These are phyloP conservation scores for Eustoma russellianum DNA, from an alignment of 257 asterid genomes.

Conservation along the genomic window DNA sequence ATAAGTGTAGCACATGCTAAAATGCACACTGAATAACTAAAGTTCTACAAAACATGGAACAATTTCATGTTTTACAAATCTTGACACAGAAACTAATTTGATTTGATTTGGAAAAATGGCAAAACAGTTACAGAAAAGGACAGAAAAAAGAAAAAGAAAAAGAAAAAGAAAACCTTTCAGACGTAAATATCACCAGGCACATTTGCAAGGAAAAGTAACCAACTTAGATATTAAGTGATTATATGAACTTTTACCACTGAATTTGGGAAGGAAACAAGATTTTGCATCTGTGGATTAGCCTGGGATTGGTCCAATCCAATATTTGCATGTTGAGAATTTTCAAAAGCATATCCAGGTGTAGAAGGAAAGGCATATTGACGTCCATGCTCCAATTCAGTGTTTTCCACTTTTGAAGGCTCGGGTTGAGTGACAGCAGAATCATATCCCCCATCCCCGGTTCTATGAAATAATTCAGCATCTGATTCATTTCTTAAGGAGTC, in stretches of 20 bases:
- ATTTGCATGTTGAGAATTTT: constrained; percentile 42
- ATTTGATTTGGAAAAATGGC: too few relatives aligned
- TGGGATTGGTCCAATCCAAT: constrained; percentile 40
- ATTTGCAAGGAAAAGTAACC: background rate
- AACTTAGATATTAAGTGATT: background rate
- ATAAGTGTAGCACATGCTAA: too few relatives aligned
- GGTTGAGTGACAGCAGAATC: constrained; percentile 57
- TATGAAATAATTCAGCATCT: constrained; percentile 45
- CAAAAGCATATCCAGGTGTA: constrained; percentile 43
- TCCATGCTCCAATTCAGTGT: constrained; percentile 45
- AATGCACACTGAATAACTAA: too few relatives aligned
- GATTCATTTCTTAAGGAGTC: constrained; percentile 45
- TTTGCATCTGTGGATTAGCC: constrained; percentile 51
- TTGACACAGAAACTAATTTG: too few relatives aligned
- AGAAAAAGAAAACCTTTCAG: too few relatives aligned
- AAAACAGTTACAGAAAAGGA: too few relatives aligned
- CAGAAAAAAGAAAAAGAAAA: too few relatives aligned
- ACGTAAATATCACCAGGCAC: background rate
- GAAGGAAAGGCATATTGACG: constrained; percentile 53
- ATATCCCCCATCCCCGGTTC: constrained; percentile 41
- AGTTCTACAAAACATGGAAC: too few relatives aligned
- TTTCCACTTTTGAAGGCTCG: constrained; percentile 50
- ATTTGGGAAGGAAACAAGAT: constrained; percentile 44
- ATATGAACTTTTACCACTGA: constrained; percentile 41
- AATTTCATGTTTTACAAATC: too few relatives aligned